Evolutionary conservation across 2,329 filamentous ascomycete genomes (phyloP), one percentile per base, ranked within the genome.

Genomic region (Scolecobasidium constrictum): DNA sequence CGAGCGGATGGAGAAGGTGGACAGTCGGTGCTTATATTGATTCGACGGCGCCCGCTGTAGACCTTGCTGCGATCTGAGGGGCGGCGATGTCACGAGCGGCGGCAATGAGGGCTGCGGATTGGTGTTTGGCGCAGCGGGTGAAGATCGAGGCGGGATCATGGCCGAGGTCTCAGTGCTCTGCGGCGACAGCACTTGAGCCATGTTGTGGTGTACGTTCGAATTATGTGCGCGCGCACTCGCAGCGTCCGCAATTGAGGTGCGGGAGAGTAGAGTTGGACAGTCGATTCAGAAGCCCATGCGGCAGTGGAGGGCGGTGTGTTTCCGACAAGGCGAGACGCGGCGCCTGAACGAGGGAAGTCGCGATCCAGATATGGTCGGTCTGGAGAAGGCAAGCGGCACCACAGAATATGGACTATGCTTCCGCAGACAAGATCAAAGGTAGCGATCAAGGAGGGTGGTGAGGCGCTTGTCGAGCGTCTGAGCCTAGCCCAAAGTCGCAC

Each of bases 21-120:
- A 94, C 54, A 93, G 70, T 44, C 87, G 77, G 58, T 85, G 83
- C 64, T 80, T 88, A 49, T 82, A 81, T 54, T 80, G 26, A 31
- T 31, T 83, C 56, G 86, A 83, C 55, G 83, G 86, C 12, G 55
- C 55, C 21, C 59, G 55, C 62, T 84, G 43, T 35, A 41, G 5
- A 12, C 21, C 18, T 81, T 52, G 78, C 69, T 53, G 80, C 21
- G 42, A 3, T 20, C 73, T 78, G 49, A 71, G 62, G 11, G 66
- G 59, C 43, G 64, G 61, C 46, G 68, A 69, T 17, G 72, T 73
- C 45, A 71, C 59, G 41, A 75, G 63, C 31, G 71, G 69, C 42
- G 72, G 65, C 15, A 70, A 55, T 38, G 61, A 54, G n/a, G n/a
- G n/a, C 18, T 66, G 58, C 48, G 60, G 57, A 48, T 57, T 61